phyloP scores from a whole-genome alignment of 2,329 filamentous ascomycete genomes.

The Ceratocystiopsis minuta region DNA sequence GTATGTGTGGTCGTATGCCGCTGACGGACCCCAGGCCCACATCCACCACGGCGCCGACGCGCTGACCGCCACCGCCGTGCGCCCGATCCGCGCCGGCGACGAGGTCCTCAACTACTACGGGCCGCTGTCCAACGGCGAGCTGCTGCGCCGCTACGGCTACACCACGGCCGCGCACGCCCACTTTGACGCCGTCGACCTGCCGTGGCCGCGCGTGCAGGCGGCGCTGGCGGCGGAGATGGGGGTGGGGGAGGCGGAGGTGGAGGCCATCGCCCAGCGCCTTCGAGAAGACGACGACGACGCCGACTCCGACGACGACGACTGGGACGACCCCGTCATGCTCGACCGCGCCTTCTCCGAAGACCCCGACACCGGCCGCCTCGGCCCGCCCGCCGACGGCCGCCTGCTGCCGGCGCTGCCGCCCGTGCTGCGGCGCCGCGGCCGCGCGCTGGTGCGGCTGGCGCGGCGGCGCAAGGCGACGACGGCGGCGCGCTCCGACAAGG shows the following conservation, averaged over 20 bases:
- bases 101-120: slow-evolving; percentile 86
- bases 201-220: slow-evolving; percentile 29
- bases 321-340: slow-evolving; percentile 60
- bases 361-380: slow-evolving; percentile 28
- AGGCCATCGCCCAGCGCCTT: no score
- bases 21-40: slow-evolving; percentile 23
- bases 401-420: slow-evolving; percentile 25
- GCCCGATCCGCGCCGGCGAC: slow-evolving; percentile 48
- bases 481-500: slow-evolving; percentile 1
- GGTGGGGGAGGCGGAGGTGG: background rate
- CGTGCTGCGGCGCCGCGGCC: slow-evolving; percentile 34
- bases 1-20: no score
- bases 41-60: slow-evolving; percentile 34
- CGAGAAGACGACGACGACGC: slow-evolving; percentile 15
- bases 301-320: slow-evolving; percentile 40
- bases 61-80: slow-evolving; percentile 55
- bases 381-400: slow-evolving; percentile 5
- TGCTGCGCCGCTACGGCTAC: slow-evolving; percentile 74
- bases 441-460: slow-evolving; percentile 29
- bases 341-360: slow-evolving; percentile 36
- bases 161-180: slow-evolving; percentile 59
- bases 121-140: slow-evolving; percentile 62
- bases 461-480: slow-evolving; percentile 1
- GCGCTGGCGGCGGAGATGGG: slow-evolving; percentile 8
- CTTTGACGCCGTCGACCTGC: slow-evolving; percentile 70